phyloP scores from a whole-genome alignment of 2,329 filamentous ascomycete species.

The Epicoccum sorghinum region DNA sequence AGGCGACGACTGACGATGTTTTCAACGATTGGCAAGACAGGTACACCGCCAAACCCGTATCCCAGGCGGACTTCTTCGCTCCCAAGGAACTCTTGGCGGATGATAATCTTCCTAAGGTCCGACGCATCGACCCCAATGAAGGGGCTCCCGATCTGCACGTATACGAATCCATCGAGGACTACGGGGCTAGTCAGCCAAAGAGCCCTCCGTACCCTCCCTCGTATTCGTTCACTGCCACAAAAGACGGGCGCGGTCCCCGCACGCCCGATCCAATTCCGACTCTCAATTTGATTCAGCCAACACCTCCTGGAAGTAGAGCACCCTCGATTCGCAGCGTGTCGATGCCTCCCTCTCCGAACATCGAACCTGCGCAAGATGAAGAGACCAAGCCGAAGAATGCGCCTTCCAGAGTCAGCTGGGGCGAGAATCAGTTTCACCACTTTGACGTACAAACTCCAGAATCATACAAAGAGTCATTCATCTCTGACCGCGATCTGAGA shows the following conservation, averaged over 20 bases:
- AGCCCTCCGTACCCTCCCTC: slow-evolving; percentile 45
- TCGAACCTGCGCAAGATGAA: slow-evolving; percentile 35
- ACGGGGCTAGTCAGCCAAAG: slow-evolving; percentile 31
- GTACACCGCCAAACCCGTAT: slow-evolving; percentile 47
- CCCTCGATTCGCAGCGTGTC: slow-evolving; percentile 47
- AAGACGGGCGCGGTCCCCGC: slow-evolving; percentile 45
- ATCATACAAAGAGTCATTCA: slow-evolving; percentile 46
- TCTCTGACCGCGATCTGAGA: slow-evolving; percentile 40
- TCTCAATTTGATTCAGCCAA: slow-evolving; percentile 64
- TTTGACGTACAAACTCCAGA: slow-evolving; percentile 56
- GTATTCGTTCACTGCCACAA: slow-evolving; percentile 49
- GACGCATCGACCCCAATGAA: slow-evolving; percentile 49
- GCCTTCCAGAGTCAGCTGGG: slow-evolving; percentile 54
- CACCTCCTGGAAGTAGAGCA: slow-evolving; percentile 60
- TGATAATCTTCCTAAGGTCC: slow-evolving; percentile 43
- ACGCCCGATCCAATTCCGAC: slow-evolving; percentile 56
- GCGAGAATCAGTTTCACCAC: slow-evolving; percentile 54
- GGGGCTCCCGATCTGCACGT: slow-evolving; percentile 53
- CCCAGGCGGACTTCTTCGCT: slow-evolving; percentile 56
- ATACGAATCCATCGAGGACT: slow-evolving; percentile 50
- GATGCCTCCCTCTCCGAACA: slow-evolving; percentile 42
- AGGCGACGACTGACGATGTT: slow-evolving; percentile 47
- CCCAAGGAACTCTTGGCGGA: slow-evolving; percentile 52
- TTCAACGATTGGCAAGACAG: slow-evolving; percentile 52
- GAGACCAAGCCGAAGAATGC: slow-evolving; percentile 33